Conservation (phyloP, 1,284 basidiomycete species). For the Apiotrichum siamense region DNA sequence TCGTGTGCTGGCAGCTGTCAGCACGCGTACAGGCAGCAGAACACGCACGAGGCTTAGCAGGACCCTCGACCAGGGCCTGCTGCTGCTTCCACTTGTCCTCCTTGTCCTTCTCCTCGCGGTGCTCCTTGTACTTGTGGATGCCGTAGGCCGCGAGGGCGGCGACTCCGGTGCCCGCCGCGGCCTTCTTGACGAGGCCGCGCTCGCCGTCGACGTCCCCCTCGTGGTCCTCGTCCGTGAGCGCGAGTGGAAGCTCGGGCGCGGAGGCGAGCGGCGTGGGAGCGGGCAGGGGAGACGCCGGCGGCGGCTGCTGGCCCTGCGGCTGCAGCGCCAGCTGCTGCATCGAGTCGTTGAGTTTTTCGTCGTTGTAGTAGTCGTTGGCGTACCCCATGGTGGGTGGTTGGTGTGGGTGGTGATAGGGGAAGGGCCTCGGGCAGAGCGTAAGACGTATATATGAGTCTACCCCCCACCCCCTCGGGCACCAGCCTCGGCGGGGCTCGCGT, state of each 20-base stretch:
- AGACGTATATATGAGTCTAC: too few relatives aligned
- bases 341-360: not conserved
- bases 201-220: too few relatives aligned
- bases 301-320: not conserved
- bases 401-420: not conserved
- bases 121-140: constrained; percentile 14
- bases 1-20: too few relatives aligned
- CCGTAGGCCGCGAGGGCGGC: constrained; percentile 24
- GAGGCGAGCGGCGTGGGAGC: not conserved
- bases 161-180: not conserved
- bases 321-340: not conserved
- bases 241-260: too few relatives aligned
- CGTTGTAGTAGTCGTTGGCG: constrained; percentile 2
- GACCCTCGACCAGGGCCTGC: constrained; percentile 57
- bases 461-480: too few relatives aligned
- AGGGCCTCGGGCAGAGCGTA: not conserved
- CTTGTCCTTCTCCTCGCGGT: not conserved
- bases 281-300: not conserved
- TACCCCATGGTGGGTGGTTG: not conserved
- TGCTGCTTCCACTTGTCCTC: not conserved
- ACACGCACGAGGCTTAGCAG: too few relatives aligned
- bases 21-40: too few relatives aligned
- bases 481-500: too few relatives aligned
- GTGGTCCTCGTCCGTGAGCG: not conserved
- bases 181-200: constrained; percentile 6